A percentile compares a stretch with the other conserved stretches of the same genome.
Evolutionary conservation across 371 early-diverging fungal genomes (phyloP).

Genomic region (Cokeromyces recurvatus): DNA sequence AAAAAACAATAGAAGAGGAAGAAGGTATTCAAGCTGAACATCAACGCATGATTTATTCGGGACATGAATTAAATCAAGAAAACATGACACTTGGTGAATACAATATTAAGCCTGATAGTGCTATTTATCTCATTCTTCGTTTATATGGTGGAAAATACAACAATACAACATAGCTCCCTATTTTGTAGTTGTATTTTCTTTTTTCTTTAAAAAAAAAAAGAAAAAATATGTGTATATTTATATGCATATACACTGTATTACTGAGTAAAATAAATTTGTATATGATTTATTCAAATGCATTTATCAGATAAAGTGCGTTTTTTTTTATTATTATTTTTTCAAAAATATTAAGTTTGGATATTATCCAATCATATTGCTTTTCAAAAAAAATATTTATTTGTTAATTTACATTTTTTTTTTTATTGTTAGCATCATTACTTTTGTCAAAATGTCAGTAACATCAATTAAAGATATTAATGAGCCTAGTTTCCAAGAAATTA

Average conservation of each 20-base stretch:
- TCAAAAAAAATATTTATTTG: no score
- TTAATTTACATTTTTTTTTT: no score
- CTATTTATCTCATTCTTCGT: neutral
- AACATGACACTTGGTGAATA: neutral
- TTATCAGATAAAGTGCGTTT: no score
- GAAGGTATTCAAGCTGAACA: neutral
- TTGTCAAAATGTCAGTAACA: neutral
- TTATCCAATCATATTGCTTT: no score
- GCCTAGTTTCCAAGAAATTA: slow-evolving; percentile 25
- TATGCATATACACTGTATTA: no score
- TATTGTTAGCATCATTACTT: no score
- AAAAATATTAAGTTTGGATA: no score
- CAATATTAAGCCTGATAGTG: neutral
- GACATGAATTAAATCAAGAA: neutral
- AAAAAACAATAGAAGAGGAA: neutral
- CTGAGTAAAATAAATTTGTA: no score
- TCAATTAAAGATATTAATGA: slow-evolving; percentile 6
- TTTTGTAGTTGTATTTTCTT: neutral
- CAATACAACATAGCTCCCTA: no score
- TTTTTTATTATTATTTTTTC: no score
- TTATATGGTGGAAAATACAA: neutral
- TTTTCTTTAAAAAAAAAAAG: neutral
- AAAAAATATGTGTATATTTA: no score
- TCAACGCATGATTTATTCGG: neutral
- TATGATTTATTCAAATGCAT: no score